Conservation (phyloP, 2,329 filamentous ascomycete genomes). For the Aspergillus niger region DNA sequence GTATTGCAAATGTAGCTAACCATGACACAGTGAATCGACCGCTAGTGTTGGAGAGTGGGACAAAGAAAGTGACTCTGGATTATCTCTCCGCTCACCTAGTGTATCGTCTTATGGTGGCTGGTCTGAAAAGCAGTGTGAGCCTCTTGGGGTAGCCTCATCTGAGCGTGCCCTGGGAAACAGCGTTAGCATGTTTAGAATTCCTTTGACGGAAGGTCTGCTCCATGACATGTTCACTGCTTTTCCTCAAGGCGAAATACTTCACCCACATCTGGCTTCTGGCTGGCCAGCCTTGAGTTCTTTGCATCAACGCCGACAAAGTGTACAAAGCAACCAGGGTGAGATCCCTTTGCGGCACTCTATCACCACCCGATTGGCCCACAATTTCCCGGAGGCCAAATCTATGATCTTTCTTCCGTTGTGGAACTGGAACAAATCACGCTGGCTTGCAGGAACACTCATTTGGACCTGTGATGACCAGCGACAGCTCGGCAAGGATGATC, state of each 20-base stretch:
- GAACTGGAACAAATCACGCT: constrained; percentile 37
- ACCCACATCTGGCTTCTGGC: constrained; percentile 5
- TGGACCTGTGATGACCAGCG: constrained; percentile 31
- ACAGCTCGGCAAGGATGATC: constrained; percentile 27
- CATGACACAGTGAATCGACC: constrained; percentile 10
- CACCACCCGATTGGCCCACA: constrained; percentile 15
- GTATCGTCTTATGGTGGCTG: constrained; percentile 14
- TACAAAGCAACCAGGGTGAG: constrained; percentile 4
- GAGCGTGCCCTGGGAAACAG: background rate
- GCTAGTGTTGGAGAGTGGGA: constrained; percentile 20
- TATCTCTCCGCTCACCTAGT: constrained; percentile 10
- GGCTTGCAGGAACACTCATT: constrained; percentile 34
- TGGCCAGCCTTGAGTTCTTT: background rate
- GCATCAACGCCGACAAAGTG: background rate
- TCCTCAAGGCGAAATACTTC: constrained; percentile 20
- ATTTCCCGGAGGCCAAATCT: constrained; percentile 29
- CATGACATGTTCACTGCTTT: constrained; percentile 22
- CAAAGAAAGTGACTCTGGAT: constrained; percentile 4
- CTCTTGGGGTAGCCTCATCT: constrained; percentile 14
- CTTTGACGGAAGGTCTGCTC: constrained; percentile 19
- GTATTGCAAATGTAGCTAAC: background rate
- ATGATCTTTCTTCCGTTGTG: constrained; percentile 37
- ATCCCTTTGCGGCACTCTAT: constrained; percentile 6
- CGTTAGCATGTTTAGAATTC: background rate
- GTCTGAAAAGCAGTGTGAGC: constrained; percentile 20